Evolutionary conservation across 1,284 basidiomycete species (phyloP), one percentile per base, ranked within the genome.

Genomic region (Cryptococcus amylolentus): DNA sequence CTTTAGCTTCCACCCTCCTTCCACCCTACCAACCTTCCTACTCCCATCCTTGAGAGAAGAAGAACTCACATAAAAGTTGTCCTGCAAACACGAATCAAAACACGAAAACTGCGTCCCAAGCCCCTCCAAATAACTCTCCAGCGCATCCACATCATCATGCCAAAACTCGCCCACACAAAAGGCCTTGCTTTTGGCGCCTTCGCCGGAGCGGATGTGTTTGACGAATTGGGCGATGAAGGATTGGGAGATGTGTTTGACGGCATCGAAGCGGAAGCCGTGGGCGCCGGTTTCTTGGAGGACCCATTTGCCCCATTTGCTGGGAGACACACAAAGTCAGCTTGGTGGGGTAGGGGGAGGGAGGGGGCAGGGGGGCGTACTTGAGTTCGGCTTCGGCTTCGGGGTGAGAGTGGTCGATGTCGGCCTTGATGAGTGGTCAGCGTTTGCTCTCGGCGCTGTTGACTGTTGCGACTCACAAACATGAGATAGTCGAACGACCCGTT

Each of bases 191-290:
- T 79, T 79, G 27, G 73, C 74, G 16, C 71, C 77, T 58, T 79
- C 64, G 14, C 44, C 67, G 42, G 78, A 67, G 48, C 84, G 79
- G 45, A 83, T 75, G 58, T 80, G 74, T 62, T 80, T 77, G 58
- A 84, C 80, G 59, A 84, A 84, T 46, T 82, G 73, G 44, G 70
- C 73, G 47, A 84, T 81, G 65, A 84, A 84, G 0, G 65, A 67
- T 52, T 61, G 70, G 4, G 72, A 75, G 51, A 76, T 76, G 64
- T 76, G 75, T 71, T 93, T 94, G 67, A 92, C 88, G 12, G 91
- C 92, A 67, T 94, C 92, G 39, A 94, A 82, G 45, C 91, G 82
- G 76, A 93, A 92, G 3, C 92, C 92, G 28, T 80, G 79, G 10
- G 86, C 88, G 5, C 86, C 87, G 1, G 88, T 91, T 42, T 86